phyloP scores from a whole-genome alignment of 768 basidiomycete genomes.

The Rhizopogon salebrosus region DNA sequence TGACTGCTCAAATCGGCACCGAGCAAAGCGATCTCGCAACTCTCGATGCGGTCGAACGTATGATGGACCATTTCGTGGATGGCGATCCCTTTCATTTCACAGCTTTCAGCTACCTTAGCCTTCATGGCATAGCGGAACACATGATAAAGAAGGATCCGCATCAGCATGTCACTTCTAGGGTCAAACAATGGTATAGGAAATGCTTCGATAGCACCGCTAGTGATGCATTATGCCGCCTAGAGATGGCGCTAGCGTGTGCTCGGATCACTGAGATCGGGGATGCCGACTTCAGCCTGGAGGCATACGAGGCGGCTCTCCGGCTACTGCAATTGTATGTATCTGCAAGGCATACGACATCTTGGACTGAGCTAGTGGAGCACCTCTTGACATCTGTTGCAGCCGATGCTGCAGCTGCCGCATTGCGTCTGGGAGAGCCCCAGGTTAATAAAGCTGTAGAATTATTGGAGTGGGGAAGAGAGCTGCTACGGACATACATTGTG shows the following conservation, averaged over 20 bases:
- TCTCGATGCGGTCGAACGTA: not conserved
- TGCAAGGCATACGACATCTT: not conserved
- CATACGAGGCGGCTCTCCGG: not conserved
- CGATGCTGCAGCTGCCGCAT: not conserved
- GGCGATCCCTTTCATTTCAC: not conserved
- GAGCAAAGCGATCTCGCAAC: no score
- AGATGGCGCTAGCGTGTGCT: not conserved
- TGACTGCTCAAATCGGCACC: not conserved
- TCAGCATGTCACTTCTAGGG: not conserved
- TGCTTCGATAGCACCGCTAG: not conserved
- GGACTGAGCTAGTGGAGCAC: not conserved
- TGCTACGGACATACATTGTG: not conserved
- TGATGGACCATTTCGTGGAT: no score
- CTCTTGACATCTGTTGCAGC: not conserved
- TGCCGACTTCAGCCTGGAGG: not conserved
- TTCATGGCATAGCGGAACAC: not conserved
- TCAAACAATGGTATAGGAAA: not conserved
- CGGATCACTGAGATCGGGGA: not conserved
- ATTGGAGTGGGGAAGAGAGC: constrained; percentile 1
- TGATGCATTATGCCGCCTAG: not conserved
- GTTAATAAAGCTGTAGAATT: not conserved
- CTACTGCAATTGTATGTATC: not conserved
- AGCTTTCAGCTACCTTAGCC: not conserved
- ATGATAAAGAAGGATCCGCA: not conserved
- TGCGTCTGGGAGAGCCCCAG: not conserved